Base-by-base conservation (phyloP, 2,329 filamentous ascomycete species). In the Cladosporium sp. region DNA sequence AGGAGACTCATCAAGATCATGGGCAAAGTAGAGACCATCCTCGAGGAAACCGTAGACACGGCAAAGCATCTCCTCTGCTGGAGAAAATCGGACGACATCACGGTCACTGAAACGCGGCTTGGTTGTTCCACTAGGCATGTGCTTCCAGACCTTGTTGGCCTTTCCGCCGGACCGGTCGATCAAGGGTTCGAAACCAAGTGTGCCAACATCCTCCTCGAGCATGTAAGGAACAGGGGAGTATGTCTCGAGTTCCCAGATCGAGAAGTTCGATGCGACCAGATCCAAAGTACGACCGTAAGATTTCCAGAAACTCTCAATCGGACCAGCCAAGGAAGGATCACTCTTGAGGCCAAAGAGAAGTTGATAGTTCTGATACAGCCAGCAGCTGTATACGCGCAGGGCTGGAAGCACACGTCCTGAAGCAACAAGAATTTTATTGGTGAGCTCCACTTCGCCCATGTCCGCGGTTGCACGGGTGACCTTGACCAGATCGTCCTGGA, bases 121-220 rank as follows among this genome's bases (percentile, higher is more conserved):
- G 56, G 76, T 60, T 13, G 70, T 67, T 19, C 69, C 71, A 20
- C 65, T 67, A n/a, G 73, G 70, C 12, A 70, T 68, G 58, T 76
- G 73, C 48, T 80, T 74, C 75, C 85, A 85, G 54, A 81, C 75
- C 47, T 79, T 78, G 58, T 68, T 71, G 3, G 78, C 80, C 37
- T 77, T 72, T 13, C 48, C 55, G 8, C 48, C 3, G 77, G 36
- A 42, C 10, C 32, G 32, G 19, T 64, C 73, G 42, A 80, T 73
- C 20, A 89, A 72, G 0, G 87, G 86, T 61, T 79, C 77, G 67
- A 89, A 89, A 1, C 83, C 85, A 60, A 88, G 75, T 3, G 83
- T 87, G 55, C 85, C 82, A 57, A 82, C 81, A 67, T 90, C 87
- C 68, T 90, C 87, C 60, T 86, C 82, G 3, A 90, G 75, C 65